phyloP scores from a whole-genome alignment of 2,329 filamentous ascomycete genomes.

The Exophiala sideris region DNA sequence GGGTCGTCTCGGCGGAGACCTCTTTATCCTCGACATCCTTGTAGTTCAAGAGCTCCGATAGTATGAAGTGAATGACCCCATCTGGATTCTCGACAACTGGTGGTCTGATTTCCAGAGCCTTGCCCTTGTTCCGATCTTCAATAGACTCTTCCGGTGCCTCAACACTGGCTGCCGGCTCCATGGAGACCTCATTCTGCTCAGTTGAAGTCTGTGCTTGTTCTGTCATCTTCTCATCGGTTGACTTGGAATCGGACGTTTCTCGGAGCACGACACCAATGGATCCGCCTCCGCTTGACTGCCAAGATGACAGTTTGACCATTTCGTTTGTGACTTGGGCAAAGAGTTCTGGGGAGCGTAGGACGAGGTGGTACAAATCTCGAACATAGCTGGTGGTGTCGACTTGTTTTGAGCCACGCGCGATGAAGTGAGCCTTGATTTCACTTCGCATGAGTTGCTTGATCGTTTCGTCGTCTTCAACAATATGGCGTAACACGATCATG shows the following conservation, averaged over 20 bases:
- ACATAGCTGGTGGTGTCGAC: conserved; percentile 71
- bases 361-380: conserved; percentile 72
- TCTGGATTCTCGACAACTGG: conserved; percentile 89
- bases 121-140: conserved; percentile 40
- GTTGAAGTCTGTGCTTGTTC: conserved; percentile 13
- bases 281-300: conserved; percentile 16
- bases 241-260: conserved; percentile 45
- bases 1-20: conserved; percentile 31
- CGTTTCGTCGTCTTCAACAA: conserved; percentile 89
- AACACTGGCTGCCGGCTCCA: conserved; percentile 24
- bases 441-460: conserved; percentile 87
- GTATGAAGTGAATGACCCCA: conserved; percentile 89
- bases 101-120: conserved; percentile 68
- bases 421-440: conserved; percentile 78
- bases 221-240: conserved; percentile 34
- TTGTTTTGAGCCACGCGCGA: conserved; percentile 52
- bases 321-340: conserved; percentile 89
- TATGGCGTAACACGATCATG: conserved; percentile 83
- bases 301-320: conserved; percentile 62
- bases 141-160: conserved; percentile 23
- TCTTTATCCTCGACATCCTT: conserved; percentile 89
- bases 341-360: conserved; percentile 74
- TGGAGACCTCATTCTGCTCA: conserved; percentile 1
- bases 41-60: conserved; percentile 88
- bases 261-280: conserved; percentile 17